Evolutionary conservation across 805 yeast genomes (phyloP).

Genomic region (Saturnispora saitoi): DNA sequence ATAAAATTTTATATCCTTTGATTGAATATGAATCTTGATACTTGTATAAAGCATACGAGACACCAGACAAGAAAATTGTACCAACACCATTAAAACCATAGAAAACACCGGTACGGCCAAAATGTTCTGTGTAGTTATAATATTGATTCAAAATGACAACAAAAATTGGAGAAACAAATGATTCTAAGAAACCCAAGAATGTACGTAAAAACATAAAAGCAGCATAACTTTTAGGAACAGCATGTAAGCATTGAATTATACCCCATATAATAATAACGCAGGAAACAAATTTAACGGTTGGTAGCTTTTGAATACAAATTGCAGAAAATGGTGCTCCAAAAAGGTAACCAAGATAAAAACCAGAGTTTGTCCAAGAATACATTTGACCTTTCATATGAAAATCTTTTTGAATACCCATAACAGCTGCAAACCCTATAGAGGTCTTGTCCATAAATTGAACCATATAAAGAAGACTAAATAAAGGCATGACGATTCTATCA

Average conservation of each 20-base stretch:
- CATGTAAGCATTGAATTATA: constrained; percentile 23
- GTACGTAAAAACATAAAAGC: constrained; percentile 29
- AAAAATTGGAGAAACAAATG: constrained; percentile 17
- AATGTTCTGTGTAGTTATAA: constrained; percentile 35
- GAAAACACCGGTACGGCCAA: constrained; percentile 32
- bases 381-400: constrained; percentile 24
- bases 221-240: constrained; percentile 26
- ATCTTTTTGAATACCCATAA: constrained; percentile 18
- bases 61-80: constrained; percentile 5
- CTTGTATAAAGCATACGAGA: constrained; percentile 23
- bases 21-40: constrained; percentile 19
- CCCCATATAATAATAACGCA: constrained; percentile 28
- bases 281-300: constrained; percentile 26
- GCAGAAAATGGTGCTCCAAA: constrained; percentile 22
- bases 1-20: constrained; percentile 36
- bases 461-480: constrained; percentile 29
- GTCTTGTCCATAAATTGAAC: constrained; percentile 35
- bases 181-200: constrained; percentile 29
- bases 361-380: constrained; percentile 25
- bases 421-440: constrained; percentile 31
- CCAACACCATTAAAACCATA: constrained; percentile 25
- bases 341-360: constrained; percentile 34
- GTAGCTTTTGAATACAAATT: constrained; percentile 32
- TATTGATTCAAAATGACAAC: constrained; percentile 32
- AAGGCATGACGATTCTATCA: constrained; percentile 31